Conservation (phyloP, 2,329 filamentous ascomycete genomes). For the Ophiostoma pallidulum region DNA sequence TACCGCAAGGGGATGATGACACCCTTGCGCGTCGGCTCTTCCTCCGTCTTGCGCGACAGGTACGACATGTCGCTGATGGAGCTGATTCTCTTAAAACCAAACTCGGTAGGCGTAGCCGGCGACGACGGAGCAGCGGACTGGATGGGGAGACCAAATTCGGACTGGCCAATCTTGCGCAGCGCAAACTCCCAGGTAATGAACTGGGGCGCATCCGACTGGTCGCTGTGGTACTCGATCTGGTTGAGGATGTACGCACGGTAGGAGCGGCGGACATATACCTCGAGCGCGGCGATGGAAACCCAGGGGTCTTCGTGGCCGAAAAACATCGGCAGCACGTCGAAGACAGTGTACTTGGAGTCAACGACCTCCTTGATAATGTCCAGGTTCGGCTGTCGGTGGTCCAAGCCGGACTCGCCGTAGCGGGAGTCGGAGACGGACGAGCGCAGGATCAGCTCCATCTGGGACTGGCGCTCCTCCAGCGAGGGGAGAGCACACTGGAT, state of each 20-base stretch:
- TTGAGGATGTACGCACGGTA: conserved; percentile 94
- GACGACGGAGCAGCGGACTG: conserved; percentile 75
- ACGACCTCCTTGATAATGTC: conserved; percentile 95
- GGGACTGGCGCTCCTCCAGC: conserved; percentile 82
- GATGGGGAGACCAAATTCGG: conserved; percentile 76
- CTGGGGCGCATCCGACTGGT: conserved; percentile 57
- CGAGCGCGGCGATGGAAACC: conserved; percentile 86
- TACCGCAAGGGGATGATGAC: conserved; percentile 90
- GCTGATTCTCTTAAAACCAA: conserved; percentile 69
- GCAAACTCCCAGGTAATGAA: conserved; percentile 95
- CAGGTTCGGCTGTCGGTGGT: conserved; percentile 84
- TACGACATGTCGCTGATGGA: conserved; percentile 98
- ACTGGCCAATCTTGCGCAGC: conserved; percentile 83
- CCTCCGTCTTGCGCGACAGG: conserved; percentile 59
- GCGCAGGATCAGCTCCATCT: conserved; percentile 98
- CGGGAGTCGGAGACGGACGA: conserved; percentile 94
- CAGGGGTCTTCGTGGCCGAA: conserved; percentile 90
- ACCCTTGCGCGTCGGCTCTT: conserved; percentile 80
- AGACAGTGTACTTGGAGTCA: conserved; percentile 97
- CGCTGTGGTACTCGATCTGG: conserved; percentile 76
- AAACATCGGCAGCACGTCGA: conserved; percentile 90
- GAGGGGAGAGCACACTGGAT: conserved; percentile 96
- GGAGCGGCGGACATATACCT: conserved; percentile 91
- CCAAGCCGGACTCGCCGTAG: conserved; percentile 94
- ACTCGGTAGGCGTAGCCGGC: conserved; percentile 63